A percentile compares a stretch with the other conserved stretches of the same genome.
Evolutionary conservation across 805 yeast species (phyloP).

Genomic region (Myxozyma kluyveri): DNA sequence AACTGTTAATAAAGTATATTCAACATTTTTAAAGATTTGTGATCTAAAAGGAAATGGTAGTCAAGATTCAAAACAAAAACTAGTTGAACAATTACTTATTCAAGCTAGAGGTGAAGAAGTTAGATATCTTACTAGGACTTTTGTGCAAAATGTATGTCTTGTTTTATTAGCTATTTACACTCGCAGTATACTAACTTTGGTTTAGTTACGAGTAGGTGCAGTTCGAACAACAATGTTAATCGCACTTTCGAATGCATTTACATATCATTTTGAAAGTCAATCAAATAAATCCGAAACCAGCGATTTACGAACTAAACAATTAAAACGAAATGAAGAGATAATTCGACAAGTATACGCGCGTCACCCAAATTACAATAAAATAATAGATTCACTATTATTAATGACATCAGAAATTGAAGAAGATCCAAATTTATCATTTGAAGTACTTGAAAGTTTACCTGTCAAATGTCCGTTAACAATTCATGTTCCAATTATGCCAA

Average conservation of each 20-base stretch:
- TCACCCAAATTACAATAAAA: constrained; percentile 30
- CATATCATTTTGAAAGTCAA: neutral
- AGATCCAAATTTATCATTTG: neutral
- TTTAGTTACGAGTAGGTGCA: constrained; percentile 30
- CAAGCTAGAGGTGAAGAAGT: constrained; percentile 31
- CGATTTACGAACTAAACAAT: neutral
- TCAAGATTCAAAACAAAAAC: constrained; percentile 26
- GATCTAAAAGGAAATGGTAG: constrained; percentile 26
- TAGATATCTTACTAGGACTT: constrained; percentile 31
- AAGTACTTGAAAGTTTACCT: constrained; percentile 2
- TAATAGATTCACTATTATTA: constrained; percentile 19
- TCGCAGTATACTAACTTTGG: neutral
- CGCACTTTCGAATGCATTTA: constrained; percentile 32
- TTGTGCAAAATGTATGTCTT: constrained; percentile 25
- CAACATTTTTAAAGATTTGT: constrained; percentile 29
- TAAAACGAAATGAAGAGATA: constrained; percentile 16
- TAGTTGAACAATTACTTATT: constrained; percentile 27
- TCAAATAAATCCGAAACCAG: neutral
- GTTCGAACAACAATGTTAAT: constrained; percentile 30
- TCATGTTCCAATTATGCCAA: constrained; percentile 31
- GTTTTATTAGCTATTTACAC: neutral
- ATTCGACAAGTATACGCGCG: constrained; percentile 30
- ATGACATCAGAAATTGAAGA: constrained; percentile 4
- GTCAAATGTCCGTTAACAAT: constrained; percentile 26
- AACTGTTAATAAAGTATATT: constrained; percentile 24